Evolutionary conservation across 1,139 yeast species (phyloP).

Genomic region (Candida pseudocylindracea): DNA sequence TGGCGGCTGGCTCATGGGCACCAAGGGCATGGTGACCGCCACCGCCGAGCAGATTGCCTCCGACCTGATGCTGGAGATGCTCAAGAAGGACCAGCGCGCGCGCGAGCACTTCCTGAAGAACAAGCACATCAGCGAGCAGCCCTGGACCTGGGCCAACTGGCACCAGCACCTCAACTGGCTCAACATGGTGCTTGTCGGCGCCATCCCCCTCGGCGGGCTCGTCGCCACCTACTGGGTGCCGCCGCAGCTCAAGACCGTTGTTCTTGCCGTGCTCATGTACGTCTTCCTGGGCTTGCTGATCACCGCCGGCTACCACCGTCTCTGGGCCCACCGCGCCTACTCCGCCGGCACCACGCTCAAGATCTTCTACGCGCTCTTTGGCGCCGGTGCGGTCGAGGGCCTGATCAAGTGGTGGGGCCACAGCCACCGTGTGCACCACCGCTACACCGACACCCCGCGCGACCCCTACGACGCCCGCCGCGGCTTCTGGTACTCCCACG

Average conservation of each 20-base stretch:
- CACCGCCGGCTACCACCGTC: constrained; percentile 87
- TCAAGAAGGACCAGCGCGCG: constrained; percentile 30
- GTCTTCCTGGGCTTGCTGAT: constrained; percentile 65
- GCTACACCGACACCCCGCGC: constrained; percentile 90
- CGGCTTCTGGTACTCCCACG: constrained; percentile 89
- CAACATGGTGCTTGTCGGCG: constrained; percentile 54
- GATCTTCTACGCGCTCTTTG: constrained; percentile 57
- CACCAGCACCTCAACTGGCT: constrained; percentile 83
- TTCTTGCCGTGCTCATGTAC: constrained; percentile 42
- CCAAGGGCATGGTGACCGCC: constrained; percentile 43
- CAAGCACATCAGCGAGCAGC: constrained; percentile 75
- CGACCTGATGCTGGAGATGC: constrained; percentile 21
- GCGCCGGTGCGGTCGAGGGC: constrained; percentile 93
- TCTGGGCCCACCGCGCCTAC: constrained; percentile 81
- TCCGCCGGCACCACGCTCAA: constrained; percentile 53
- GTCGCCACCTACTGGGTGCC: constrained; percentile 22
- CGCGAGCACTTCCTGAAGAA: constrained; percentile 17
- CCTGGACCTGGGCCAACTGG: constrained; percentile 77
- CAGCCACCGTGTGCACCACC: constrained; percentile 91
- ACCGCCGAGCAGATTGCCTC: constrained; percentile 40
- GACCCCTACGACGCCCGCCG: constrained; percentile 95
- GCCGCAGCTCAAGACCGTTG: constrained; percentile 34
- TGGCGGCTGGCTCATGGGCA: constrained; percentile 64
- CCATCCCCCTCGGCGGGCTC: constrained; percentile 49
- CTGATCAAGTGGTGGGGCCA: constrained; percentile 99